These are phyloP conservation scores for Earliella scabrosa DNA, from an alignment of 1,284 basidiomycete species.

Conservation along the genomic window DNA sequence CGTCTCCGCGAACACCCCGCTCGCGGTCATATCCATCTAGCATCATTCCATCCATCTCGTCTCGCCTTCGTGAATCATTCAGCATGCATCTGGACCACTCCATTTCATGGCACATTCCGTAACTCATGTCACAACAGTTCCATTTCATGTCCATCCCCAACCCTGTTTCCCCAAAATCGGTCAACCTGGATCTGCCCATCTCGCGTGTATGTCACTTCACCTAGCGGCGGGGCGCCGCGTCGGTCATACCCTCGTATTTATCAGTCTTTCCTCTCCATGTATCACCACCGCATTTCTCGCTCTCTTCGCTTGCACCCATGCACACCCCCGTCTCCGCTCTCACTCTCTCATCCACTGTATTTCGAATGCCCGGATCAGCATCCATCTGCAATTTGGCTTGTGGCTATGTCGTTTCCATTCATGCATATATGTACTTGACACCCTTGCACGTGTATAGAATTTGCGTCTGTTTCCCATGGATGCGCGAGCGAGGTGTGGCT, in stretches of 20 bases:
- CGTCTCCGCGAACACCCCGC: not conserved
- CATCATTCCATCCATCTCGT: not conserved
- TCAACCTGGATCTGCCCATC: not conserved
- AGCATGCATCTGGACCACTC: not conserved
- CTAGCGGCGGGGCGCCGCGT: not conserved
- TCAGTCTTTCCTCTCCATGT: conserved; percentile 8
- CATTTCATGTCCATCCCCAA: not conserved
- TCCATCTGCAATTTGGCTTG: not conserved
- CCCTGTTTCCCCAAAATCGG: not conserved
- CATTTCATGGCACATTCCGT: not conserved
- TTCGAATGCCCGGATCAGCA: not conserved
- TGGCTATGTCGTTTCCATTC: conserved; percentile 7
- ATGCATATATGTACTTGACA: conserved; percentile 9
- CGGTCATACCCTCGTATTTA: conserved; percentile 12
- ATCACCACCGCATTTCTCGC: no score
- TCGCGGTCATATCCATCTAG: not conserved
- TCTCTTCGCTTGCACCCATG: no score
- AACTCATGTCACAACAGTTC: not conserved
- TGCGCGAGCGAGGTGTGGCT: no score
- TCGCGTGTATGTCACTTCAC: not conserved
- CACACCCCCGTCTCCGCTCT: no score
- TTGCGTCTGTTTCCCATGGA: not conserved
- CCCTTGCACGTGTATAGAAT: conserved; percentile 5
- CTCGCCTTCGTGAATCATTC: not conserved
- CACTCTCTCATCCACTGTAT: not conserved